phyloP scores from a whole-genome alignment of 179 eudicot genomes.

The Vitellaria paradoxa region DNA sequence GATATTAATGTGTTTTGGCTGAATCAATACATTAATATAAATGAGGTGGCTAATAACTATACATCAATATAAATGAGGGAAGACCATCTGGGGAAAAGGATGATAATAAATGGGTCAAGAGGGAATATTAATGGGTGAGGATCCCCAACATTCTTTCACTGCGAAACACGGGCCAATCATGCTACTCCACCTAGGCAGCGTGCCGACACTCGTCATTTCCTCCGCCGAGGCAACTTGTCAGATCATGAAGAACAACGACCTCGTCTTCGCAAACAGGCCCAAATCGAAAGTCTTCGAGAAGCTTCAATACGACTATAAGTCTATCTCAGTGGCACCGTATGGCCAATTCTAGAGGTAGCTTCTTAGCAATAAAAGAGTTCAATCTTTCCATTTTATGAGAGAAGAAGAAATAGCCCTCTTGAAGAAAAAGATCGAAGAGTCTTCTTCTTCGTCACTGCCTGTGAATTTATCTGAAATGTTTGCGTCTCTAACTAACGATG shows the following conservation, averaged over 20 bases:
- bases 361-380: slow-evolving; percentile 35
- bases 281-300: slow-evolving; percentile 23
- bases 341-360: slow-evolving; percentile 46
- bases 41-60: no score
- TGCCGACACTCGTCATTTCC: slow-evolving; percentile 27
- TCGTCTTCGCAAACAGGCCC: slow-evolving; percentile 40
- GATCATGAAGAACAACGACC: slow-evolving; percentile 31
- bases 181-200: slow-evolving; percentile 30
- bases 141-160: no score
- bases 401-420: slow-evolving; percentile 29
- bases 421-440: slow-evolving; percentile 25
- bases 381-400: slow-evolving; percentile 34
- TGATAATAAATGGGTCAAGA: no score
- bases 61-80: no score
- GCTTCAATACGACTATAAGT: slow-evolving; percentile 30
- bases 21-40: no score
- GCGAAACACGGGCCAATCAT: slow-evolving; percentile 17
- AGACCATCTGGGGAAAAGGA: no score
- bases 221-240: slow-evolving; percentile 24
- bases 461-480: slow-evolving; percentile 28
- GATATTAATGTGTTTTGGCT: no score
- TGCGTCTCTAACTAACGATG: slow-evolving; percentile 28
- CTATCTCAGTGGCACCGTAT: slow-evolving; percentile 35
- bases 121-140: no score
- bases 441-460: not conserved